phyloP scores from a whole-genome alignment of 805 yeast species.

The Helenozyma rhizophorensis region DNA sequence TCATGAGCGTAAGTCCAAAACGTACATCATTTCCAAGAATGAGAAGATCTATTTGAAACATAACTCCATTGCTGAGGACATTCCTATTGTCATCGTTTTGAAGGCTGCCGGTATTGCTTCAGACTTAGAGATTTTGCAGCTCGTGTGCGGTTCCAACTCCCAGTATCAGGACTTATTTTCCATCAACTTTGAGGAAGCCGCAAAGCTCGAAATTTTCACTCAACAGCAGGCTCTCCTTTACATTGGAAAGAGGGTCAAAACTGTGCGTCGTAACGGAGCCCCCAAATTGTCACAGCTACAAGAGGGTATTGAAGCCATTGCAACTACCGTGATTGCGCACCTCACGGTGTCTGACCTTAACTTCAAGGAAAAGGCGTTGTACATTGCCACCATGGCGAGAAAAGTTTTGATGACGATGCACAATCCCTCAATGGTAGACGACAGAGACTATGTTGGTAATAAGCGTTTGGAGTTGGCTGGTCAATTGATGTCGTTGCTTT shows the following conservation, averaged over 20 bases:
- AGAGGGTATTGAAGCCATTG: constrained; percentile 95
- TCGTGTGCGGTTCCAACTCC: constrained; percentile 88
- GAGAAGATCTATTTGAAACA: constrained; percentile 88
- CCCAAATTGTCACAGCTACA: constrained; percentile 77
- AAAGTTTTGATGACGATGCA: constrained; percentile 94
- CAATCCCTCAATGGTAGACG: constrained; percentile 94
- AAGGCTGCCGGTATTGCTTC: constrained; percentile 95
- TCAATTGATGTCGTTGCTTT: constrained; percentile 88
- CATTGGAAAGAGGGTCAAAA: constrained; percentile 87
- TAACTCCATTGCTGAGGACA: constrained; percentile 91
- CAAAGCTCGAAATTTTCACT: constrained; percentile 77
- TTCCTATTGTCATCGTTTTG: constrained; percentile 87
- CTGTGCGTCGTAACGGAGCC: constrained; percentile 80
- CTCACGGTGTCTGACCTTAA: constrained; percentile 79
- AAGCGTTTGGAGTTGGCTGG: constrained; percentile 97
- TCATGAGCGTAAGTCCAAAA: constrained; percentile 96
- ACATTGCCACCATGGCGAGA: constrained; percentile 94
- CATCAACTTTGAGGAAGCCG: constrained; percentile 90
- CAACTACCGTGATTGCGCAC: constrained; percentile 95
- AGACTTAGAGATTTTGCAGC: constrained; percentile 87
- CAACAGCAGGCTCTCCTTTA: constrained; percentile 92
- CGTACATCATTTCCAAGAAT: constrained; percentile 90
- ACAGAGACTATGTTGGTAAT: constrained; percentile 97
- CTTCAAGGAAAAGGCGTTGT: constrained; percentile 90
- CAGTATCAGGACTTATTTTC: constrained; percentile 89